Evolutionary conservation across 148 eudicot genomes (phyloP), one percentile per base, ranked within the genome.

Genomic region (Fallopia convolvulus): DNA sequence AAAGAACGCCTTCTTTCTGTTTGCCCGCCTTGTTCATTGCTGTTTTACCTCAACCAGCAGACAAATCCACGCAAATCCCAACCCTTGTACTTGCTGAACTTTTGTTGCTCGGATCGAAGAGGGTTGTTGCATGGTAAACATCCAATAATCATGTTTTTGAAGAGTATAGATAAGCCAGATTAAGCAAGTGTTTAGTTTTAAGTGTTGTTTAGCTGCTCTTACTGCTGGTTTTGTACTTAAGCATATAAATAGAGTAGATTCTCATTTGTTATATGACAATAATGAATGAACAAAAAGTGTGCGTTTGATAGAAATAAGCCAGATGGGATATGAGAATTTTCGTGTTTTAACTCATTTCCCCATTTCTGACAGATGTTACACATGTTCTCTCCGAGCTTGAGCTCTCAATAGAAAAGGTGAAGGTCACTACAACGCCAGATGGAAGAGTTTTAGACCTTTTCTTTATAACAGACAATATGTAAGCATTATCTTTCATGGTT

Each of bases 381-480:
- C 88, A 80, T 68, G 91, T 84, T 52, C 88, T 92, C 39, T 83
- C 85, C 76, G 94, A 87, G 84, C 94, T 90, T 11, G 97, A 89
- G 87, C 84, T 88, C 46, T 75, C 87, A 0, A 89, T 90, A 79
- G 91, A 92, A 82, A 84, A 84, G 84, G 92, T 92, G 47, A 92
- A 92, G 84, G 97, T 92, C 82, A 92, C 88, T 12, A 90, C 97
- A 14, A 92, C 89, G 18, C 97, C 94, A 50, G 97, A 92, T 84
- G 97, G 84, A 72, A 87, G 86, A 56, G 94, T 87, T 74, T 77
- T 89, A 72, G 94, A 90, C 78, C 88, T 92, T 77, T 90, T 92
- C 85, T 92, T 92, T 75, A 83, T 92, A 49, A 88, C 87, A 46
- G 94, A 92, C 79, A 90, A 87, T 80, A 73, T 89, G 97, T 88